Conservation (phyloP, 176 grass and related monocot species). For the Triticum urartu region DNA sequence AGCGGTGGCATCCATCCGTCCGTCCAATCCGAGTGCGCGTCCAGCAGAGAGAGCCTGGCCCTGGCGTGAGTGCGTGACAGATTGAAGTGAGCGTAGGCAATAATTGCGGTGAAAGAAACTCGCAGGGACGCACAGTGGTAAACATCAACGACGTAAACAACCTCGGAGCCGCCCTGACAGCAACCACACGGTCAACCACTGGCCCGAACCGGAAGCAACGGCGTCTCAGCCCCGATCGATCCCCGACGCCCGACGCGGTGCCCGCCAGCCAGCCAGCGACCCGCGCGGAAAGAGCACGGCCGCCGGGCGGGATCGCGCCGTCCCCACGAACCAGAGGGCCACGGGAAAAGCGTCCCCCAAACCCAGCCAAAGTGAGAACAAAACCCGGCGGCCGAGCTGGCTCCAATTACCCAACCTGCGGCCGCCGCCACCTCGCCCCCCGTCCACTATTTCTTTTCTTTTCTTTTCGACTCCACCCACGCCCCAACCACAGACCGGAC, state of each 20-base stretch:
- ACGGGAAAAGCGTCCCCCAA: background rate
- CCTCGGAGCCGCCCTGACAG: slow-evolving; percentile 12
- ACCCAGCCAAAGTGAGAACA: background rate
- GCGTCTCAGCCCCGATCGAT: no score
- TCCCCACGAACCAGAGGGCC: no score
- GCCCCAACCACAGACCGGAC: slow-evolving; percentile 6
- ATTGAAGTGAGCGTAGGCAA: no score
- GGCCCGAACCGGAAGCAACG: no score
- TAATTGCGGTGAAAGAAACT: slow-evolving; percentile 1
- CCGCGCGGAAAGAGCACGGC: no score
- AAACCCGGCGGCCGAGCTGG: background rate
- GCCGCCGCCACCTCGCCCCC: background rate
- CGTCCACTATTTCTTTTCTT: background rate
- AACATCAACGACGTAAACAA: background rate
- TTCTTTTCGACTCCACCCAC: slow-evolving; percentile 1
- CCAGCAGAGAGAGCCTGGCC: no score
- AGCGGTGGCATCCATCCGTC: no score
- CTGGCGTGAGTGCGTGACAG: no score
- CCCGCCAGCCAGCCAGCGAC: no score
- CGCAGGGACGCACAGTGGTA: background rate
- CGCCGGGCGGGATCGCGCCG: no score
- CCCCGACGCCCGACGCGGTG: no score
- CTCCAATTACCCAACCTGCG: background rate
- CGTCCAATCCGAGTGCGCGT: no score
- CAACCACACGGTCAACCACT: background rate